Conservation (phyloP, 2,329 filamentous ascomycete species). For the Xylaria sp. region DNA sequence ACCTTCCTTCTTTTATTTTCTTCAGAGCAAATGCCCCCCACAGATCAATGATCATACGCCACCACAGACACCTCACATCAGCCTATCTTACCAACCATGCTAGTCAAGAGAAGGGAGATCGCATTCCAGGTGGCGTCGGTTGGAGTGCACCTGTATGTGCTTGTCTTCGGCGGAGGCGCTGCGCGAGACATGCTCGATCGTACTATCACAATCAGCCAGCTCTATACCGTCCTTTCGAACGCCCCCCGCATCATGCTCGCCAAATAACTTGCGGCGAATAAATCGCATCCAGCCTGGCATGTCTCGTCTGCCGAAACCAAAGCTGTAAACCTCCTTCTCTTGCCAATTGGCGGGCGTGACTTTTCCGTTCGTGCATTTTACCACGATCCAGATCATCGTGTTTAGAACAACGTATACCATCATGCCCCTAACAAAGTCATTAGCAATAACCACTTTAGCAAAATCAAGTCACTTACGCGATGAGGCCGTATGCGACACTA, state of each 20-base stretch:
- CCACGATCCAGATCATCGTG: conserved; percentile 61
- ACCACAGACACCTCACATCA: conserved; percentile 8
- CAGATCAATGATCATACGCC: conserved; percentile 20
- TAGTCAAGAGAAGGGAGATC: conserved; percentile 46
- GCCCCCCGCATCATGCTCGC: conserved; percentile 32
- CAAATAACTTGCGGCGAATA: conserved; percentile 44
- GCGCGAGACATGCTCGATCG: conserved; percentile 47
- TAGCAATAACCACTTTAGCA: conserved; percentile 29
- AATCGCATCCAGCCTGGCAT: conserved; percentile 68
- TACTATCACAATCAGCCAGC: conserved; percentile 49
- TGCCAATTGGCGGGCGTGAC: conserved; percentile 65
- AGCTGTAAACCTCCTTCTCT: conserved; percentile 66
- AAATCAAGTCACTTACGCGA: conserved; percentile 64
- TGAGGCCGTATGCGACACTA: conserved; percentile 81
- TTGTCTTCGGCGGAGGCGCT: conserved; percentile 46
- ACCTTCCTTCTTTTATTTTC: conserved; percentile 12
- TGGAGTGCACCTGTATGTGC: conserved; percentile 36
- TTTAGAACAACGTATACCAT: conserved; percentile 67
- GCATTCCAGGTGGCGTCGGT: conserved; percentile 36
- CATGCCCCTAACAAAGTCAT: conserved; percentile 55
- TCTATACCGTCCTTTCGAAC: conserved; percentile 48
- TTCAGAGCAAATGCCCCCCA: conserved; percentile 28
- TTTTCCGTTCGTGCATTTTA: conserved; percentile 58
- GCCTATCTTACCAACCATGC: conserved; percentile 11
- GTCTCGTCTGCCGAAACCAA: conserved; percentile 63